These are phyloP conservation scores for Mycena citricolor DNA, from an alignment of 1,284 basidiomycete species.

Conservation along the genomic window DNA sequence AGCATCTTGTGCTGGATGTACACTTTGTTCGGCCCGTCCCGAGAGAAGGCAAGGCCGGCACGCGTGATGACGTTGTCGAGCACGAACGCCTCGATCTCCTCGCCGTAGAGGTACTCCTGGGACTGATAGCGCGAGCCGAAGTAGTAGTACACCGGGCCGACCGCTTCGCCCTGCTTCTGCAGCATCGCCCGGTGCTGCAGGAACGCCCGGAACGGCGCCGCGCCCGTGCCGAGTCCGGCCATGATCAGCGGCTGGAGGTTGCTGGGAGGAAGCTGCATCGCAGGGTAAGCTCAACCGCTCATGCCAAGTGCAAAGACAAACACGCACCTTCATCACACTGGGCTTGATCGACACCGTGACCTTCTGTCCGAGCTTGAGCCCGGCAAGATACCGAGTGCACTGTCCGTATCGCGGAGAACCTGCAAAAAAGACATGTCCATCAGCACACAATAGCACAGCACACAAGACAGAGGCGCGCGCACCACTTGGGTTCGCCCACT, in stretches of 20 bases:
- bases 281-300: background rate
- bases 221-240: conserved; percentile 97
- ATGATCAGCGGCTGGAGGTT: conserved; percentile 93
- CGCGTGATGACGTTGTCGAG: conserved; percentile 82
- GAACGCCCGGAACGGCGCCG: conserved; percentile 98
- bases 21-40: conserved; percentile 89
- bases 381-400: conserved; percentile 93
- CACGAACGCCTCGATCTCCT: conserved; percentile 85
- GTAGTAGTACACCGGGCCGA: conserved; percentile 96
- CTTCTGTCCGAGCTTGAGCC: conserved; percentile 82
- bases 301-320: conserved; percentile 8
- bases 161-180: conserved; percentile 69
- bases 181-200: conserved; percentile 92
- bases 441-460: background rate
- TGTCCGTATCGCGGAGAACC: conserved; percentile 86
- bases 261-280: conserved; percentile 75
- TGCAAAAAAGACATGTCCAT: conserved; percentile 31
- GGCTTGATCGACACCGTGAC: conserved; percentile 99
- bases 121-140: conserved; percentile 96
- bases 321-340: conserved; percentile 96
- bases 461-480: conserved; percentile 29
- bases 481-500: conserved; percentile 90
- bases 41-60: conserved; percentile 94
- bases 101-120: conserved; percentile 95
- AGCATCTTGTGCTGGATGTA: conserved; percentile 99